Percentiles rank a stretch among this genome's conserved stretches.
Evolutionary conservation across 352 stramenopile genomes (phyloP).

Genomic region (Phytophthora constricta): DNA sequence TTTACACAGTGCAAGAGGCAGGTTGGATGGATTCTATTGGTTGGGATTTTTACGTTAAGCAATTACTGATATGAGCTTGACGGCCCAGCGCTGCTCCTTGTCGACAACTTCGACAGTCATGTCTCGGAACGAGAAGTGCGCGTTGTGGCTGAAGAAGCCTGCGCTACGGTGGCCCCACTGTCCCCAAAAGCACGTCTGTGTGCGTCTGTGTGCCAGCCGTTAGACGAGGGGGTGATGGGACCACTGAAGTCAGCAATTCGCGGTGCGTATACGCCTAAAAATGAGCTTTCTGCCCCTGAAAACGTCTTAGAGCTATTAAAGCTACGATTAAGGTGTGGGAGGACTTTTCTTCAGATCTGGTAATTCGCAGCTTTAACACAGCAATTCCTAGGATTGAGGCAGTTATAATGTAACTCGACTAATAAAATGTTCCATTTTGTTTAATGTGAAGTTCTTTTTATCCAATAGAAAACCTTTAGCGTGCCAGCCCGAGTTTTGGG

Average conservation of each 20-base stretch:
- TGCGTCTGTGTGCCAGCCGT: slow-evolving; percentile 15
- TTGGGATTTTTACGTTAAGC: slow-evolving; percentile 6
- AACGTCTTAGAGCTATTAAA: neutral
- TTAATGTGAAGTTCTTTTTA: neutral
- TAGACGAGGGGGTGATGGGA: slow-evolving; percentile 25
- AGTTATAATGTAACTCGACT: neutral
- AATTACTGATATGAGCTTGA: slow-evolving; percentile 6
- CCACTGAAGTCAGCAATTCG: slow-evolving; percentile 15
- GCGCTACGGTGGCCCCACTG: neutral
- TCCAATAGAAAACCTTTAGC: neutral
- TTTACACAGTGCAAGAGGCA: slow-evolving; percentile 11
- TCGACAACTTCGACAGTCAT: slow-evolving; percentile 29
- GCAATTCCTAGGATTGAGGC: neutral
- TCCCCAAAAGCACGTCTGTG: slow-evolving; percentile 7
- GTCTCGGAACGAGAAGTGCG: slow-evolving; percentile 18
- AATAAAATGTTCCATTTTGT: neutral
- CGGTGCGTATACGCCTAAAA: neutral
- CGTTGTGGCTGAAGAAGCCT: slow-evolving; percentile 8
- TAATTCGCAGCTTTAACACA: slow-evolving; percentile 16
- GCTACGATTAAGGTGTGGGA: slow-evolving; percentile 5
- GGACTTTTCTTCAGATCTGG: neutral
- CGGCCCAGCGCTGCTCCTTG: slow-evolving; percentile 14
- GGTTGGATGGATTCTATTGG: slow-evolving; percentile 4
- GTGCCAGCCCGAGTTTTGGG: neutral
- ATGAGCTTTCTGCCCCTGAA: neutral